Conservation (phyloP, 2,329 filamentous ascomycete genomes). For the Curvularia sp. region DNA sequence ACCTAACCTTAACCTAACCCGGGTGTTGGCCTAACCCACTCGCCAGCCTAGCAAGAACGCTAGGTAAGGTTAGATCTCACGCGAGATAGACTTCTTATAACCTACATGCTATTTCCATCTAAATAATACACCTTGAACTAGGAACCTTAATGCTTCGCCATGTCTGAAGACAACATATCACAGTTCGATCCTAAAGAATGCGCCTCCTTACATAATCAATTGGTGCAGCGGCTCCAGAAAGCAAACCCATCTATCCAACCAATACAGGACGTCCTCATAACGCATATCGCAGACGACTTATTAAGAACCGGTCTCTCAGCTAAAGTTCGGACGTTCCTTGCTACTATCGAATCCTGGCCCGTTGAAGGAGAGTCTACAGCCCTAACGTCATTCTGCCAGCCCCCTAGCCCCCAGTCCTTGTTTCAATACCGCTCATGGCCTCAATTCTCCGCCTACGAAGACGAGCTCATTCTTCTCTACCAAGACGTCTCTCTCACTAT, state of each 20-base stretch:
- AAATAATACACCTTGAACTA: constrained; percentile 1
- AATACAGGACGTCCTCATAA: constrained; percentile 6
- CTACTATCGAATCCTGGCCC: constrained; percentile 9
- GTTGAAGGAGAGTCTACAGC: constrained; percentile 8
- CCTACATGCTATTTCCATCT: constrained; percentile 3
- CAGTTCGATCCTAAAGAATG: constrained; percentile 9
- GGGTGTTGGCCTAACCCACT: too few relatives aligned
- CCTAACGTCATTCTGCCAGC: constrained; percentile 10
- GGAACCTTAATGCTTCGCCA: constrained; percentile 6
- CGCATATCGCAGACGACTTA: constrained; percentile 3
- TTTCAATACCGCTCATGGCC: constrained; percentile 12
- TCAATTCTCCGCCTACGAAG: constrained; percentile 12
- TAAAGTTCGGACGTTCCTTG: constrained; percentile 3
- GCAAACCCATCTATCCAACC: constrained; percentile 10
- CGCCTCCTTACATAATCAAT: constrained; percentile 10
- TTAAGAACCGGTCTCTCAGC: constrained; percentile 10
- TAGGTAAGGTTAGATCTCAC: too few relatives aligned
- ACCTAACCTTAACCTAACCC: too few relatives aligned
- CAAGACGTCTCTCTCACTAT: constrained; percentile 9
- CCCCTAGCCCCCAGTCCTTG: constrained; percentile 9
- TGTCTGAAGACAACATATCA: constrained; percentile 2
- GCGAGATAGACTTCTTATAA: too few relatives aligned
- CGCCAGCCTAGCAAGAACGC: too few relatives aligned
- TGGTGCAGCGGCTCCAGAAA: constrained; percentile 4
- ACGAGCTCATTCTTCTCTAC: constrained; percentile 12